These are phyloP conservation scores for Penicillium nucicola DNA, from an alignment of 495 filamentous ascomycete species.

Conservation along the genomic window DNA sequence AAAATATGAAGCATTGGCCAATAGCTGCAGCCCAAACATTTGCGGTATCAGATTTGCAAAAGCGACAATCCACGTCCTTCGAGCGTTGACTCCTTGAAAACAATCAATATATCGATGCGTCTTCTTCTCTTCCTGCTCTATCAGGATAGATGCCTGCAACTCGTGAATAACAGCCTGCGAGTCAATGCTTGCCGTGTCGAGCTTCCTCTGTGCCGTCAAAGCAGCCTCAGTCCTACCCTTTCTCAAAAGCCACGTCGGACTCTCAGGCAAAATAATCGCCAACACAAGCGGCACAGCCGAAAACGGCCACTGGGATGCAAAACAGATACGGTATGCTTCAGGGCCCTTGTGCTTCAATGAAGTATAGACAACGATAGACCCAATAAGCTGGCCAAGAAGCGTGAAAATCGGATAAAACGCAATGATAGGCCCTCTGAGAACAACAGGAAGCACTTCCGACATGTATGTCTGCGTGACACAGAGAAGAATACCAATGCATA, in stretches of 20 bases:
- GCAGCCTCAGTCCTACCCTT: conserved; percentile 5
- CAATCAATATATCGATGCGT: conserved; percentile 38
- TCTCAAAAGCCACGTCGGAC: conserved; percentile 20
- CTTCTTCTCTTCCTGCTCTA: conserved; percentile 18
- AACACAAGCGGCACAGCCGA: conserved; percentile 17
- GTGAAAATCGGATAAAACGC: conserved; percentile 45
- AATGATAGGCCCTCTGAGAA: conserved; percentile 41
- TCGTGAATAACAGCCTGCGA: conserved; percentile 15
- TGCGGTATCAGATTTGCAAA: conserved; percentile 32
- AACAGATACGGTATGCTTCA: conserved; percentile 24
- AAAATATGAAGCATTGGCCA: conserved; percentile 33
- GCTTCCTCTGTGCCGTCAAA: conserved; percentile 15
- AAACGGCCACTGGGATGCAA: conserved; percentile 35
- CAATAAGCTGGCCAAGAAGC: conserved; percentile 42
- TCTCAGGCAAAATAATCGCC: conserved; percentile 16
- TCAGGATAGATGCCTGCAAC: conserved; percentile 18
- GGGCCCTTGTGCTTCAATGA: conserved; percentile 14
- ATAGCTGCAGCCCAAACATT: conserved; percentile 30
- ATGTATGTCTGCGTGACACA: conserved; percentile 45
- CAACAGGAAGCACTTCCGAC: conserved; percentile 40
- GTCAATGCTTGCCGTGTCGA: conserved; percentile 9
- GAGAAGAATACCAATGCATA: conserved; percentile 39
- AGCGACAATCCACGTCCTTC: conserved; percentile 46
- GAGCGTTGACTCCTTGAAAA: conserved; percentile 39
- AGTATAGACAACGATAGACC: conserved; percentile 37